Evolutionary conservation across 305 asterid species (phyloP).

Genomic region (Plantago coronopus): DNA sequence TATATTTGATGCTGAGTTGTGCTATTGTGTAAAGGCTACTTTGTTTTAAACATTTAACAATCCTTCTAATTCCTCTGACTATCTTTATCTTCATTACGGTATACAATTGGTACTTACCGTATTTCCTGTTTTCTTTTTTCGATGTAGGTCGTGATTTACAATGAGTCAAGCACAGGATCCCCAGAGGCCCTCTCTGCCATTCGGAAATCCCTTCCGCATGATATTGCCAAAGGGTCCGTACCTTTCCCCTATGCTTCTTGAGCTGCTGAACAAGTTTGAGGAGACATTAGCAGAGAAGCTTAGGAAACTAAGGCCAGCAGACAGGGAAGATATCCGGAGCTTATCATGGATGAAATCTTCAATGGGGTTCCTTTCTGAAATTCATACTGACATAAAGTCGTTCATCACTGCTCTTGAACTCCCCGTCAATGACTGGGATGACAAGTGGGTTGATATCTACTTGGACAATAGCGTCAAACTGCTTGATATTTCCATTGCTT

Average conservation of each 20-base stretch:
- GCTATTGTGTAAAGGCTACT: background rate
- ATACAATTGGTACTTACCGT: background rate
- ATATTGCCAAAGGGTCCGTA: slow-evolving; percentile 43
- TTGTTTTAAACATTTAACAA: background rate
- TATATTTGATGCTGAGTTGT: too few species aligned
- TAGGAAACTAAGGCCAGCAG: slow-evolving; percentile 42
- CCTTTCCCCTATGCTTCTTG: slow-evolving; percentile 47
- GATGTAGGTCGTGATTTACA: slow-evolving; percentile 25
- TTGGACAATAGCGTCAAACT: slow-evolving; percentile 53
- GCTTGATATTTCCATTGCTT: slow-evolving; percentile 56
- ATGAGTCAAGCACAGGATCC: slow-evolving; percentile 57
- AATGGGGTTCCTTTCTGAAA: slow-evolving; percentile 46
- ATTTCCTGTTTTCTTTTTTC: background rate
- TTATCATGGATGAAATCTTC: slow-evolving; percentile 62
- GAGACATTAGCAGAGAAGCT: slow-evolving; percentile 44
- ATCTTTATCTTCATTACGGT: background rate
- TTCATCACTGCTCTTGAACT: slow-evolving; percentile 59
- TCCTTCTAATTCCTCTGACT: background rate
- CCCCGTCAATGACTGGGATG: slow-evolving; percentile 65
- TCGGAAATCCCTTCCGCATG: slow-evolving; percentile 66
- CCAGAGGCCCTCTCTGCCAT: slow-evolving; percentile 41
- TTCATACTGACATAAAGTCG: slow-evolving; percentile 50
- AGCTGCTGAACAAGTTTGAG: slow-evolving; percentile 49
- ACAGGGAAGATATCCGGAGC: slow-evolving; percentile 33
- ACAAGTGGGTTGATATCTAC: slow-evolving; percentile 69